Conservation (phyloP, 495 filamentous ascomycete genomes). For the Aspergillus diversus region DNA sequence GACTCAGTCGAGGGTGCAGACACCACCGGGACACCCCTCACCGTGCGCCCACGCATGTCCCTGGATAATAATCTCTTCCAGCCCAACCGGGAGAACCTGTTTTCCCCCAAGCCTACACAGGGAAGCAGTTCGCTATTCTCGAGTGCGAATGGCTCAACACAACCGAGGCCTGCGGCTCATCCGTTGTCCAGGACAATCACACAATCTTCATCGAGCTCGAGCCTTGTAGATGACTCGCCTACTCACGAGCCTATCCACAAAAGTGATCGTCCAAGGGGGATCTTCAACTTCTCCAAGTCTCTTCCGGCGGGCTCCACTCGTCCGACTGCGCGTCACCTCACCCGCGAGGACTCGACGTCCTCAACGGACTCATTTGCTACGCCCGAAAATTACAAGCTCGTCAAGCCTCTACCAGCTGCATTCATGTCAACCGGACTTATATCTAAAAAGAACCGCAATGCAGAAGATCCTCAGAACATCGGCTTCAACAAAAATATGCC, state of each 20-base stretch:
- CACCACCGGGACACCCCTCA: slow-evolving; percentile 40
- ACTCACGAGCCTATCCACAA: slow-evolving; percentile 65
- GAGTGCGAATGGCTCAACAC: slow-evolving; percentile 17
- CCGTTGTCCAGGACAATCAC: slow-evolving; percentile 84
- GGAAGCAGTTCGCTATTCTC: slow-evolving; percentile 41
- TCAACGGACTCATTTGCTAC: slow-evolving; percentile 69
- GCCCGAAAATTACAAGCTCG: slow-evolving; percentile 79
- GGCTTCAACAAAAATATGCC: slow-evolving; percentile 67
- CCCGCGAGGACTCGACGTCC: slow-evolving; percentile 48
- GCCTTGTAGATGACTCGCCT: slow-evolving; percentile 73
- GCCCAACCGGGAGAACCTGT: slow-evolving; percentile 64
- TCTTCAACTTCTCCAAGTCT: slow-evolving; percentile 78
- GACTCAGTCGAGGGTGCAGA: slow-evolving; percentile 35
- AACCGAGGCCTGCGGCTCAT: slow-evolving; percentile 59
- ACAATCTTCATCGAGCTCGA: slow-evolving; percentile 81
- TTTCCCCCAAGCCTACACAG: slow-evolving; percentile 46
- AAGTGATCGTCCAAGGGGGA: slow-evolving; percentile 50
- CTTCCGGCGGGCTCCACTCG: slow-evolving; percentile 69
- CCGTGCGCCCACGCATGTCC: slow-evolving; percentile 69
- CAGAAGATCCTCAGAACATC: slow-evolving; percentile 52
- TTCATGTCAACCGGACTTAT: slow-evolving; percentile 95
- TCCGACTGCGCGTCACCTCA: slow-evolving; percentile 45
- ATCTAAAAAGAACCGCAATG: slow-evolving; percentile 76
- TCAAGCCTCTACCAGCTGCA: slow-evolving; percentile 80
- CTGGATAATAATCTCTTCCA: slow-evolving; percentile 72